Evolutionary conservation across 495 filamentous ascomycete genomes (phyloP).

Genomic region (Talaromyces liani): DNA sequence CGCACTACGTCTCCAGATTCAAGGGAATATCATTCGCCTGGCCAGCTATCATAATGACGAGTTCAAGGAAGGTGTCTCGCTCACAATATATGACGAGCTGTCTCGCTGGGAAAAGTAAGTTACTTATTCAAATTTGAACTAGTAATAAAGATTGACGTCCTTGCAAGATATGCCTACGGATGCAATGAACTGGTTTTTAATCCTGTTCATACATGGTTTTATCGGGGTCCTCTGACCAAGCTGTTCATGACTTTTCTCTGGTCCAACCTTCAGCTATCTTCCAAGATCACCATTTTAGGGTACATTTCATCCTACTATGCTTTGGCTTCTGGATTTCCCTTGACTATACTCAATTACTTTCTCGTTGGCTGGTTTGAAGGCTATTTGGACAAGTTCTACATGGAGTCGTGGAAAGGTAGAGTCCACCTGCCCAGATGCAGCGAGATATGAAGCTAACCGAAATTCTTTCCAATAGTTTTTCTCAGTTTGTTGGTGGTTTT

Average conservation of each 20-base stretch:
- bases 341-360: slow-evolving; percentile 27
- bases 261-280: slow-evolving; percentile 67
- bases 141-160: not conserved
- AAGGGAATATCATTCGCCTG: slow-evolving; percentile 30
- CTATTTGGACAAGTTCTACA: slow-evolving; percentile 67
- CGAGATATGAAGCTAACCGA: not conserved
- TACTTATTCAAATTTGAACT: slow-evolving; percentile 13
- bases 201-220: slow-evolving; percentile 58
- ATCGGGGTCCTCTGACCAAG: slow-evolving; percentile 58
- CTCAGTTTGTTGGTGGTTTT: slow-evolving; percentile 36
- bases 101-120: slow-evolving; percentile 38
- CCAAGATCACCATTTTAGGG: slow-evolving; percentile 71
- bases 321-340: slow-evolving; percentile 26
- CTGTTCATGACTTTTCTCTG: slow-evolving; percentile 65
- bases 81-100: slow-evolving; percentile 38
- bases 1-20: slow-evolving; percentile 27
- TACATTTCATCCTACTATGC: slow-evolving; percentile 67
- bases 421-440: not conserved
- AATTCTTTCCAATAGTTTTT: slow-evolving; percentile 1
- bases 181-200: slow-evolving; percentile 44
- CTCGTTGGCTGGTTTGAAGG: slow-evolving; percentile 59
- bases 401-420: slow-evolving; percentile 60
- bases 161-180: slow-evolving; percentile 20
- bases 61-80: slow-evolving; percentile 37
- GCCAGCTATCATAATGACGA: slow-evolving; percentile 30